These are phyloP conservation scores for Durusdinium trenchii DNA, from an alignment of 73 alveolate genomes.

Conservation along the genomic window DNA sequence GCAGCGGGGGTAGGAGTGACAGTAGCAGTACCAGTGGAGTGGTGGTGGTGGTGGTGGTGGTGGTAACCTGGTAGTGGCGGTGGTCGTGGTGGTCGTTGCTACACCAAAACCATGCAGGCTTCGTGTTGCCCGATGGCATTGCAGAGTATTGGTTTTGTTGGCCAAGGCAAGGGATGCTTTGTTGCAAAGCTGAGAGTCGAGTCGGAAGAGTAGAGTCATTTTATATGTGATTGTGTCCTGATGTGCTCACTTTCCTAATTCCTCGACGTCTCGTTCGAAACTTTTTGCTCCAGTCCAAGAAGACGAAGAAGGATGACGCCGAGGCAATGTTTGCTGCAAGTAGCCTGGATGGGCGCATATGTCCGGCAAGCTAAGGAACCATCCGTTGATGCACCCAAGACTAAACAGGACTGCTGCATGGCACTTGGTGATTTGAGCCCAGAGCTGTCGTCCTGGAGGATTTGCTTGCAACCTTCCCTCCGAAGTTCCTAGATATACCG, in stretches of 20 bases:
- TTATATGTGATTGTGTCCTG: neutral
- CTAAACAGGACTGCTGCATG: neutral
- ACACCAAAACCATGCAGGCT: too few species aligned
- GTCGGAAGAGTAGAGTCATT: neutral
- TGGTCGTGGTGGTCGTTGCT: too few species aligned
- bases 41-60: too few species aligned
- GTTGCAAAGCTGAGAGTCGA: neutral
- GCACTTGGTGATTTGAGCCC: too few species aligned
- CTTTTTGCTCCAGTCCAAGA: constrained; percentile 9
- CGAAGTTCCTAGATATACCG: constrained; percentile 68
- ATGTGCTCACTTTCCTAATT: too few species aligned
- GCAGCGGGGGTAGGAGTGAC: too few species aligned
- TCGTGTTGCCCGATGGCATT: constrained; percentile 88
- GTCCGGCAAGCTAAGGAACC: neutral
- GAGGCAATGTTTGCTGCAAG: neutral
- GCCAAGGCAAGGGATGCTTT: constrained; percentile 13
- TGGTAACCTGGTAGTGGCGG: too few species aligned
- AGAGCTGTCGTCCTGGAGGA: constrained; percentile 1
- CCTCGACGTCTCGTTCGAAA: too few species aligned
- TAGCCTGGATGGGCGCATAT: too few species aligned
- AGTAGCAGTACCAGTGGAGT: too few species aligned
- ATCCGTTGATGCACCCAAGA: neutral
- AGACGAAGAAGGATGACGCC: constrained; percentile 62
- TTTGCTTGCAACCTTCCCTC: constrained; percentile 68
- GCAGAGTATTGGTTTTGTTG: constrained; percentile 81